Evolutionary conservation across 2,329 filamentous ascomycete genomes (phyloP).

Genomic region (Calonectria pauciramosa): DNA sequence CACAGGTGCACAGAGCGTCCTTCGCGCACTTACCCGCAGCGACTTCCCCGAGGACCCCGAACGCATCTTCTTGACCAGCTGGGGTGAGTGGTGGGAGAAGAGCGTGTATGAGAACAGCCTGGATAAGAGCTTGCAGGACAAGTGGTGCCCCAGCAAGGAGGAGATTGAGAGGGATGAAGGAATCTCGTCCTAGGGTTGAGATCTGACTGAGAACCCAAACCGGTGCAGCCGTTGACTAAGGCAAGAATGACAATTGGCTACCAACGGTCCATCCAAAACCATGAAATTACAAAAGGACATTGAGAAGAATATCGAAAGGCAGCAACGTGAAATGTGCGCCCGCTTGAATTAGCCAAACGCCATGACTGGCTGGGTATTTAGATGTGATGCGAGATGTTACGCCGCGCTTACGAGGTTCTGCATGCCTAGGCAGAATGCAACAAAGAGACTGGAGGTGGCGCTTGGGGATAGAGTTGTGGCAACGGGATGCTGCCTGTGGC

Average conservation of each 20-base stretch:
- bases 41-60: conserved; percentile 66
- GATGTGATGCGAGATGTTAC: not conserved
- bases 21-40: conserved; percentile 58
- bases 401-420: not conserved
- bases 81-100: conserved; percentile 69
- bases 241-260: not conserved
- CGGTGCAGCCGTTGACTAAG: not conserved
- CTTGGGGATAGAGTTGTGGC: not conserved
- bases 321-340: not conserved
- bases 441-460: not conserved
- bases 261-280: not conserved
- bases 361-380: not conserved
- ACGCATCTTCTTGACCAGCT: conserved; percentile 67
- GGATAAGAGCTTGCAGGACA: conserved; percentile 64
- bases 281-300: not conserved
- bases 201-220: not conserved
- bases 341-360: not conserved
- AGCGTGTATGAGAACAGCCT: conserved; percentile 56
- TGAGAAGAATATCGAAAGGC: not conserved
- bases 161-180: conserved; percentile 61
- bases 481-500: not conserved
- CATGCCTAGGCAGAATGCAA: not conserved
- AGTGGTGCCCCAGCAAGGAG: conserved; percentile 63
- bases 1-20: conserved; percentile 60
- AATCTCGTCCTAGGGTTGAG: conserved; percentile 21